phyloP scores from a whole-genome alignment of 176 grass and related monocot species.

The Alloteropsis semialata region DNA sequence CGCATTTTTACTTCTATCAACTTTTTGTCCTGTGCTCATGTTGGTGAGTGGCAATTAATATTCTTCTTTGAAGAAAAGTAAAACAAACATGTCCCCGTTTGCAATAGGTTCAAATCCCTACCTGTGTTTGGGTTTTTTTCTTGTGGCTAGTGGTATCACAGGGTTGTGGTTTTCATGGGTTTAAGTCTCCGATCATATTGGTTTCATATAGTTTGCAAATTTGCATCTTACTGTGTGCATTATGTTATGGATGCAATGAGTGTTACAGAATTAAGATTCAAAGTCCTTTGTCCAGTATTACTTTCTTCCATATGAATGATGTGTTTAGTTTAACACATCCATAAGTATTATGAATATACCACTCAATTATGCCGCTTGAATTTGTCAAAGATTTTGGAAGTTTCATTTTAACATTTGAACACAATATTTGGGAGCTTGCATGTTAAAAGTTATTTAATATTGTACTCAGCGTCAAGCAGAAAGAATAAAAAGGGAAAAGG shows the following conservation, averaged over 20 bases:
- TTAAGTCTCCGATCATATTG: background rate
- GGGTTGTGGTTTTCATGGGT: background rate
- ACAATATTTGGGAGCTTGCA: constrained; percentile 6
- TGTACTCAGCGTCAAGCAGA: constrained; percentile 79
- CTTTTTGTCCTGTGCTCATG: background rate
- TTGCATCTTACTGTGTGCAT: background rate
- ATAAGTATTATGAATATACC: background rate
- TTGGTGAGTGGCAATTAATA: background rate
- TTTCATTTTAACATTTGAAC: background rate
- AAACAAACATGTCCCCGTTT: background rate
- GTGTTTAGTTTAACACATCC: background rate
- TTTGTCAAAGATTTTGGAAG: background rate
- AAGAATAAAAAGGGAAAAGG: constrained; percentile 82
- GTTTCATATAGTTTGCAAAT: background rate
- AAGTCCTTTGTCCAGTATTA: background rate
- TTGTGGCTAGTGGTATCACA: background rate
- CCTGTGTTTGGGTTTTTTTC: background rate
- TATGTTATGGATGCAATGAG: background rate
- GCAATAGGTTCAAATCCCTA: background rate
- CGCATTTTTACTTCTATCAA: background rate
- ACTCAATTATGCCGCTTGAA: background rate
- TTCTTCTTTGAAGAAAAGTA: background rate
- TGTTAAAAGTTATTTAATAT: constrained; percentile 16
- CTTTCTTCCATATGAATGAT: background rate
- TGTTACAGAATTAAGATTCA: background rate